Base-by-base conservation (phyloP, 441 rosid genomes). In the Kokia cookei region DNA sequence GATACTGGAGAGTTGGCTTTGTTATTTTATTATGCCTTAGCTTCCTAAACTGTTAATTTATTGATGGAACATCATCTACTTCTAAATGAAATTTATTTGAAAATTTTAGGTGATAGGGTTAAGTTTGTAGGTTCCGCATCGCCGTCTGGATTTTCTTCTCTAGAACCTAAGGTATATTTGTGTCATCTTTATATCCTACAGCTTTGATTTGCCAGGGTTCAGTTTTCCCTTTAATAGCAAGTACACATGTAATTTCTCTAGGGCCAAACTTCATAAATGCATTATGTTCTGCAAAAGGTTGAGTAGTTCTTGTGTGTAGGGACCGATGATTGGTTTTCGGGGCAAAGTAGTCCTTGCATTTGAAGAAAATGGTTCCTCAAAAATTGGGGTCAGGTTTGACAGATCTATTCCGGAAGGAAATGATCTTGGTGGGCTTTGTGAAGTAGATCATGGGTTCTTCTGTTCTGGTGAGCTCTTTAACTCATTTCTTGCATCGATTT, bases 361-460 rank as follows among this genome's bases (percentile, higher is more conserved):
- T 84, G 98, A 94, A 88, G 97, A 89, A 75, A 96, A 94, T 76
- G 88, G 86, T 76, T 84, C 87, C 73, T 95, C 98, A 42, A 96
- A 96, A 80, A 79, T 96, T 75, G 98, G 99, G 64, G 93, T 96
- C 72, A 94, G 98, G 81, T 96, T 96, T 75, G 99, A 96, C 83
- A 92, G 75, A 78, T 73, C 94, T 65, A 86, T 96, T 61, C 89
- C 84, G 8, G 98, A 94, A 78, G 99, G 99, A 87, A 94, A 85
- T 76, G 93, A 91, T 82, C 97, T 96, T 73, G 99, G 98, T 73
- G 99, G 98, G 59, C 90, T 69, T 69, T 96, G 99, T 81, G 98
- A 96, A 81, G 95, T 87, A 75, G 96, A 88, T 73, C 96, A 81
- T 61, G 98, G 99, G 43, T 96, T 94, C 80, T 96, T 94, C 76